Evolutionary conservation across 139 green algal genomes (phyloP).

Genomic region (Micractinium sp.): DNA sequence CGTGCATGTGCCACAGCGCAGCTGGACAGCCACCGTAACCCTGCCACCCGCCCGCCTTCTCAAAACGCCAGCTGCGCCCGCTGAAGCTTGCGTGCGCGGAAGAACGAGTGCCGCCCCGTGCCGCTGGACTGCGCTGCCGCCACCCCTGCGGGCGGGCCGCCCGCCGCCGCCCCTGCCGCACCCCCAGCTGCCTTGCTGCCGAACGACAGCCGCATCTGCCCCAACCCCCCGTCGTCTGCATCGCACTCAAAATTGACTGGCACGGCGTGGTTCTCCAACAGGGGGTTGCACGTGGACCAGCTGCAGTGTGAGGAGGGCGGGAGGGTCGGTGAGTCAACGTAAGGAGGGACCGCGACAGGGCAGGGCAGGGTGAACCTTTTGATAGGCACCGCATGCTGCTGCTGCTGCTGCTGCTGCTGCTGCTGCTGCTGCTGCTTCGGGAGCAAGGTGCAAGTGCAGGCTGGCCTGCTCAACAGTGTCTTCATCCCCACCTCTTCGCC

Average conservation of each 20-base stretch:
- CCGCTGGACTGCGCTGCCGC: slow-evolving; percentile 38
- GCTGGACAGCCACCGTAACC: background rate
- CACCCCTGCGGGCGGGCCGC: background rate
- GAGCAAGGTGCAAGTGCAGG: background rate
- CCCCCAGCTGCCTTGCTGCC: background rate
- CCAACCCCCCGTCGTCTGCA: slow-evolving; percentile 19
- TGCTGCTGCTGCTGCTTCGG: too few relatives aligned
- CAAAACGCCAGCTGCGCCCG: slow-evolving; percentile 35
- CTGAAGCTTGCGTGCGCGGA: slow-evolving; percentile 66
- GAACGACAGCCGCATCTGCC: slow-evolving; percentile 42
- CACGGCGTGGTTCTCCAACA: slow-evolving; percentile 54
- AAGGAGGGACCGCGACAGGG: too few relatives aligned
- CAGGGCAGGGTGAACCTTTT: too few relatives aligned
- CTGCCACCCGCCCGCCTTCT: too few relatives aligned
- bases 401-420: too few relatives aligned
- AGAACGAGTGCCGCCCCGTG: slow-evolving; percentile 67
- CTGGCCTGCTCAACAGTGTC: background rate
- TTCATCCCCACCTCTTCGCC: too few relatives aligned
- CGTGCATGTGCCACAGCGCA: background rate
- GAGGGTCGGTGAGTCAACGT: background rate
- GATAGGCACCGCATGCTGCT: too few relatives aligned
- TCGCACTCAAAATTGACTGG: slow-evolving; percentile 59
- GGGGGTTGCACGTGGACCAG: slow-evolving; percentile 41
- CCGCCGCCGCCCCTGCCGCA: background rate
- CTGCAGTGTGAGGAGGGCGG: slow-evolving; percentile 54